Conservation (phyloP, 495 filamentous ascomycete genomes). For the Podospora australis region DNA sequence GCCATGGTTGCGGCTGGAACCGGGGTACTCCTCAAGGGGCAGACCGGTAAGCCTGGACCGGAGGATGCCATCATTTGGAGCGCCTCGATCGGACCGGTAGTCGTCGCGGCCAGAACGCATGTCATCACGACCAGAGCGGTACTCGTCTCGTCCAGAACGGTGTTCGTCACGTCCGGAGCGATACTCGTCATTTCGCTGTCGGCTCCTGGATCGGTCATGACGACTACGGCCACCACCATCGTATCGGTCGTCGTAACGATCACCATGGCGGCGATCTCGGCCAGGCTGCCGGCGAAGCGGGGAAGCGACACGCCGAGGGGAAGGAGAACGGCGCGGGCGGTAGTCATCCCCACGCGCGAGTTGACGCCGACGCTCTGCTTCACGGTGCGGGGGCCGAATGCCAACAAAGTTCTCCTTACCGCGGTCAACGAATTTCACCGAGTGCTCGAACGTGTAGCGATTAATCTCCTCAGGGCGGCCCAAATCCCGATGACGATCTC, state of each 20-base stretch:
- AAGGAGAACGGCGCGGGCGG: neutral
- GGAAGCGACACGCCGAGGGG: slow-evolving; percentile 5
- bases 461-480: slow-evolving; percentile 56
- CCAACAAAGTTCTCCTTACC: slow-evolving; percentile 63
- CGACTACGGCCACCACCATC: too few relatives aligned
- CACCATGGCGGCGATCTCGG: neutral
- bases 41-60: too few relatives aligned
- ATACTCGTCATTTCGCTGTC: too few relatives aligned
- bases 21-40: too few relatives aligned
- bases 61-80: too few relatives aligned
- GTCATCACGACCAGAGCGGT: too few relatives aligned
- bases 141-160: too few relatives aligned
- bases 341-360: slow-evolving; percentile 6
- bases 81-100: too few relatives aligned
- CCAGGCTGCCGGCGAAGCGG: neutral
- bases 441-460: slow-evolving; percentile 73
- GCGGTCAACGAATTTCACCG: slow-evolving; percentile 62
- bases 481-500: slow-evolving; percentile 36
- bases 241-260: slow-evolving; percentile 1
- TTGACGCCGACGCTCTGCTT: slow-evolving; percentile 25
- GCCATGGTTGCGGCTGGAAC: too few relatives aligned
- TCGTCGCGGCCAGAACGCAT: too few relatives aligned
- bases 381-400: slow-evolving; percentile 46
- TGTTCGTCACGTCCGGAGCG: too few relatives aligned
- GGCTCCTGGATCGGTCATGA: too few relatives aligned